Evolutionary conservation across 192 early-diverging fungal genomes (phyloP).

Genomic region (Thoreauomyces humboldtii): DNA sequence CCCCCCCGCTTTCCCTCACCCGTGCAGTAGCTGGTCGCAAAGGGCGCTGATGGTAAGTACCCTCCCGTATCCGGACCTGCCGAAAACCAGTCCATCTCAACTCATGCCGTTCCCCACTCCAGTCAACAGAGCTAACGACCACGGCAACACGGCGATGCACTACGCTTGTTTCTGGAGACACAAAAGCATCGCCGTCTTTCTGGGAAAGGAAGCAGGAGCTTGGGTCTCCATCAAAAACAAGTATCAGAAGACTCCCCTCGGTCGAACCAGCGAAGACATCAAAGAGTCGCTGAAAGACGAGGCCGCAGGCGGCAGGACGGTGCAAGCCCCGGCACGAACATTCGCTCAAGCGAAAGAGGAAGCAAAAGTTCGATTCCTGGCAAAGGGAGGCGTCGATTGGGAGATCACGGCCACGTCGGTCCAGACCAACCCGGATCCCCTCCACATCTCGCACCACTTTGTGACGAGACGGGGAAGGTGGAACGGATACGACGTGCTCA

Average conservation of each 20-base stretch:
- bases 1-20: neutral
- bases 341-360: slow-evolving; percentile 33
- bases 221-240: slow-evolving; percentile 41
- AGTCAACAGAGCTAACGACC: slow-evolving; percentile 57
- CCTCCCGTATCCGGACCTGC: neutral
- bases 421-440: slow-evolving; percentile 3
- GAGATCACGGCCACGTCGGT: slow-evolving; percentile 39
- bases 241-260: slow-evolving; percentile 37
- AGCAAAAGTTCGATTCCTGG: slow-evolving; percentile 33
- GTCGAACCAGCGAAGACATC: slow-evolving; percentile 37
- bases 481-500: slow-evolving; percentile 32
- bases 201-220: slow-evolving; percentile 26
- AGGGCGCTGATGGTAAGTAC: slow-evolving; percentile 20
- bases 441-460: slow-evolving; percentile 6
- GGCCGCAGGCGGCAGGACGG: slow-evolving; percentile 8
- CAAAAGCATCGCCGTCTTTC: slow-evolving; percentile 31
- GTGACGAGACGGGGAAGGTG: slow-evolving; percentile 33
- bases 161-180: slow-evolving; percentile 53
- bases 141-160: slow-evolving; percentile 60
- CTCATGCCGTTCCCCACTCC: neutral
- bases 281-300: slow-evolving; percentile 13
- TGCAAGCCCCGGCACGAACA: slow-evolving; percentile 18
- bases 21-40: slow-evolving; percentile 13
- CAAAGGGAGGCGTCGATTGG: slow-evolving; percentile 29
- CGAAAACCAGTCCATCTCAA: neutral